Evolutionary conservation across 345 rosid genomes (phyloP), one percentile per base, ranked within the genome.

Genomic region (Gossypium raimondii): DNA sequence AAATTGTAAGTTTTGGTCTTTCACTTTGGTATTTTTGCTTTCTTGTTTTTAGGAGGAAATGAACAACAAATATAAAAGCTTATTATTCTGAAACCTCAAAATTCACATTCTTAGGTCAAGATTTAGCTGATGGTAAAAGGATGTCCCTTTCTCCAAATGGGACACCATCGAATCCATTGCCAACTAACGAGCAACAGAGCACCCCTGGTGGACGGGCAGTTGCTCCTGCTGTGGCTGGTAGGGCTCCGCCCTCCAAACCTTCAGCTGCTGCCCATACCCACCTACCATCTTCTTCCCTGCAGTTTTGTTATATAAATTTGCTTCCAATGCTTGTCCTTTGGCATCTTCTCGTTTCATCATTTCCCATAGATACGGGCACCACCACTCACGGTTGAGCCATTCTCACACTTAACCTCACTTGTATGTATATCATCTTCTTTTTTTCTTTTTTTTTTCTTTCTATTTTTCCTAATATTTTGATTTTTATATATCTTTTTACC

Each of bases 211-310:
- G 86, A 63, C 86, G 73, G 52, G 98, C 94, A 3, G 92, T 89
- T 64, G 80, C 96, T 47, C 98, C 98, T 41, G 97, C 93, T n/a
- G 81, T 89, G 45, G 97, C 98, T 2, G 93, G 95, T 74, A 88
- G 87, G 78, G 85, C 98, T 66, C 89, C 89, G 59, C 89, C 90
- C 38, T 84, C 89, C 61, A 85, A 77, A 78, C 82, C 94, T 27
- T 86, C 96, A 57, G 79, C 78, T 66, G 79, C 78, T 62, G 78
- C 85, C 47, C 55, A 85, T 27, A 64, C 52, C 78, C 78, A 34
- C 41, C 41, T 24, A 38, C 79, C 67, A 11, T 5, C 68, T 5
- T 60, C 83, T 11, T 65, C 83, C 44, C 41, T 79, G 41, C 41
- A 47, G 71, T 60, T 76, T 69, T 60, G 64, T 68, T 67, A 70